These are phyloP conservation scores for Beauveria pseudobassiana DNA, from an alignment of 2,329 filamentous ascomycete species.

Conservation along the genomic window DNA sequence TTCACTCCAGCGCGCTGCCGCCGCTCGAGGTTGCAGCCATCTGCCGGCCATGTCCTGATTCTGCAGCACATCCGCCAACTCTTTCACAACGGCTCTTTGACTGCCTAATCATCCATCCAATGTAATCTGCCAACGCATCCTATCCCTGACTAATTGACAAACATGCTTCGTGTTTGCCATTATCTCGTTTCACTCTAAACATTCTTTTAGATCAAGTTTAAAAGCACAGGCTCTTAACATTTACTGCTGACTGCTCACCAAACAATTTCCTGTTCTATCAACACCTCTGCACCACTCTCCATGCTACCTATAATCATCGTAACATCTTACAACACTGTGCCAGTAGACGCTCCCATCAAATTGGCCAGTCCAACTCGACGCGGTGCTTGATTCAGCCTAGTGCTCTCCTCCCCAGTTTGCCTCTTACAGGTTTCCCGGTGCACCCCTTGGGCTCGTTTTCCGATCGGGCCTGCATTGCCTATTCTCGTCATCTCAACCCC, in stretches of 20 bases:
- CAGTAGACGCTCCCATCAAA: background rate
- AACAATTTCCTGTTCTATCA: background rate
- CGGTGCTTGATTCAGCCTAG: background rate
- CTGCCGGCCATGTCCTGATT: background rate
- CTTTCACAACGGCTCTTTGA: background rate
- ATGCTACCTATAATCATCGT: conserved; percentile 9
- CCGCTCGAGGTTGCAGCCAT: background rate
- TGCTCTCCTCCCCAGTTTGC: conserved; percentile 1
- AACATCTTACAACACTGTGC: background rate
- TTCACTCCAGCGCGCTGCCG: background rate
- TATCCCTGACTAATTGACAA: background rate
- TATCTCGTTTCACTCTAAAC: background rate
- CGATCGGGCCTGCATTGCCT: conserved; percentile 1
- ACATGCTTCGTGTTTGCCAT: background rate
- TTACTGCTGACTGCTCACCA: conserved; percentile 1
- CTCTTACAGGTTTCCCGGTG: conserved; percentile 9
- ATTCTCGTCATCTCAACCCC: background rate
- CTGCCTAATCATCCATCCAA: background rate
- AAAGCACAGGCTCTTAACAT: background rate
- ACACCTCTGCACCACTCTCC: conserved; percentile 1
- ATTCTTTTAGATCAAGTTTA: background rate
- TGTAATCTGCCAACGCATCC: background rate
- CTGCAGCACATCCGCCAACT: background rate
- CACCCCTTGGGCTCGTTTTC: background rate
- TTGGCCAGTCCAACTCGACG: background rate